Conservation (phyloP, 768 basidiomycete species). For the Tubosaeta sp. region DNA sequence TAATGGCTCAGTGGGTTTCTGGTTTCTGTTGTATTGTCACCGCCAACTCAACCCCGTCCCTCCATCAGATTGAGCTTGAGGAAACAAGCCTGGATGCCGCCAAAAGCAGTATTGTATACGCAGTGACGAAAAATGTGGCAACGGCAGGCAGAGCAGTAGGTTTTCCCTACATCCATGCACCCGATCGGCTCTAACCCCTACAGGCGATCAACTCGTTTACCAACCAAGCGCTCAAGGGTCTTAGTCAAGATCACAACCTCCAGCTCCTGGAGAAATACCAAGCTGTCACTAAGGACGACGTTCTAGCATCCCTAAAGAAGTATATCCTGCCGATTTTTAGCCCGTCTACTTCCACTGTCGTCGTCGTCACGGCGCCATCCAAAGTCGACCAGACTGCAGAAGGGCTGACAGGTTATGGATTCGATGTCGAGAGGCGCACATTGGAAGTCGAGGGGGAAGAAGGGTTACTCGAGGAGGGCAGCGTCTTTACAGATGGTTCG, state of each 20-base stretch:
- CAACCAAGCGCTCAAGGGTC: constrained; percentile 88
- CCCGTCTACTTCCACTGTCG: constrained; percentile 67
- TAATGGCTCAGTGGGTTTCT: constrained; percentile 71
- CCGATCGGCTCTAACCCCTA: constrained; percentile 4
- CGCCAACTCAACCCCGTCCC: not conserved
- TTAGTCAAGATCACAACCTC: constrained; percentile 69
- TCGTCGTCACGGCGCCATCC: constrained; percentile 78
- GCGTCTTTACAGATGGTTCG: constrained; percentile 31
- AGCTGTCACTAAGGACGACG: constrained; percentile 73
- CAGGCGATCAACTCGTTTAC: constrained; percentile 81
- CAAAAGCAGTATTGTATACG: constrained; percentile 87
- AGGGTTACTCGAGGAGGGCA: constrained; percentile 32
- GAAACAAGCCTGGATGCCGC: constrained; percentile 82
- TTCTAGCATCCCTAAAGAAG: constrained; percentile 60
- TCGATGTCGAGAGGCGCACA: constrained; percentile 68
- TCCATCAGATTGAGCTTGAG: constrained; percentile 68
- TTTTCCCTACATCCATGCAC: constrained; percentile 4
- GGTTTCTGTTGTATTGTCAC: constrained; percentile 16
- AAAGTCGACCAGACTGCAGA: constrained; percentile 70
- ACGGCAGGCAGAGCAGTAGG: constrained; percentile 85
- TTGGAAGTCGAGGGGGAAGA: constrained; percentile 58
- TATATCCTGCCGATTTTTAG: constrained; percentile 87
- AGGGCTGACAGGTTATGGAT: constrained; percentile 65
- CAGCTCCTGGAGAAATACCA: constrained; percentile 77
- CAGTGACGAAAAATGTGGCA: constrained; percentile 74